phyloP scores from a whole-genome alignment of 2,329 filamentous ascomycete species.

The Exophiala sp. region DNA sequence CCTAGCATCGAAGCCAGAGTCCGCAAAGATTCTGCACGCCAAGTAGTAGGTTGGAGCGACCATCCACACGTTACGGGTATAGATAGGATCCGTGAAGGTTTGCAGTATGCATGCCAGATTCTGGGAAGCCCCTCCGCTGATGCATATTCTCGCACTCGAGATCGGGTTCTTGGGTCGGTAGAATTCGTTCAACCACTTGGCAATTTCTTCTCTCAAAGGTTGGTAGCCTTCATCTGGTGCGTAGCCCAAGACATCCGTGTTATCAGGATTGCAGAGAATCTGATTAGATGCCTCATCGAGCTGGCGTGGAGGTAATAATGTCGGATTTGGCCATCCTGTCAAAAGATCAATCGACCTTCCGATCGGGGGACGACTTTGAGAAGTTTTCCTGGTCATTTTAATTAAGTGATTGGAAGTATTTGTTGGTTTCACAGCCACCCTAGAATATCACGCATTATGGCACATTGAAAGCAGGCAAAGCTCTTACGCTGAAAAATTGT shows the following conservation, averaged over 20 bases:
- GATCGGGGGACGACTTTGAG: background rate
- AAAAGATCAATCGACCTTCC: conserved; percentile 40
- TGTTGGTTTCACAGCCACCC: too few species aligned
- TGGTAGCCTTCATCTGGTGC: conserved; percentile 72
- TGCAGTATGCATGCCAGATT: conserved; percentile 73
- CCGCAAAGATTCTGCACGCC: conserved; percentile 75
- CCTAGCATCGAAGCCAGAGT: conserved; percentile 67
- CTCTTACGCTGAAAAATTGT: too few species aligned
- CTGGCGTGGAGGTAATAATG: conserved; percentile 60
- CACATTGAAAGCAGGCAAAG: too few species aligned
- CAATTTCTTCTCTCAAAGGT: conserved; percentile 65
- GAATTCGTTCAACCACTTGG: conserved; percentile 65
- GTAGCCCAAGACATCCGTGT: conserved; percentile 64
- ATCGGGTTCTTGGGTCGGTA: conserved; percentile 50
- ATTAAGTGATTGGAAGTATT: too few species aligned
- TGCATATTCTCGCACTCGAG: conserved; percentile 62
- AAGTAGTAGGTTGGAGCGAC: conserved; percentile 79
- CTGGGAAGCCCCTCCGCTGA: conserved; percentile 83
- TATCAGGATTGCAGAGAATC: conserved; percentile 14
- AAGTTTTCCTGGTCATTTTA: background rate
- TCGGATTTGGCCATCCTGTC: conserved; percentile 48
- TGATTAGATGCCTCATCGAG: conserved; percentile 59
- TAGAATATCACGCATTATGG: too few species aligned
- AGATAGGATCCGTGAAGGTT: conserved; percentile 73
- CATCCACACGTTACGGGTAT: conserved; percentile 74